Base-by-base conservation (phyloP, 2,329 filamentous ascomycete genomes). In the Hymenoscyphus repandus region DNA sequence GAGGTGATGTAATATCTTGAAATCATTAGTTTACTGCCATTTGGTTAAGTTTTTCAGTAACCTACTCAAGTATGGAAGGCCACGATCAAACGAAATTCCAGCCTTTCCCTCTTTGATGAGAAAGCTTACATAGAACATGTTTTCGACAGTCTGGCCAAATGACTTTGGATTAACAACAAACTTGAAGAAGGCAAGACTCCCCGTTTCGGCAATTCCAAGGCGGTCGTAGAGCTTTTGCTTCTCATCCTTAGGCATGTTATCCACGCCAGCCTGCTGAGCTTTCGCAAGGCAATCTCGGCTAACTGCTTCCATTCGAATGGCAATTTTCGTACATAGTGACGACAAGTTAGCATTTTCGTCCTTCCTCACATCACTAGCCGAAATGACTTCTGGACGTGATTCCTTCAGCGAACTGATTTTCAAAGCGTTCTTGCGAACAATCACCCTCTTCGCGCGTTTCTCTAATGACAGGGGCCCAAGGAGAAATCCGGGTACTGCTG, bases 111-210 rank as follows among this genome's bases (percentile, higher is more conserved):
- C 93, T 51, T 88, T 83, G 53, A 97, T 90, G 54, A 99, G 72
- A 64, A 99, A 99, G 66, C 89, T 95, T 60, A 96, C 81, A 66
- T 97, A 97, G 69, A 99, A 99, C 62, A 99, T 75, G 62, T 99
- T 99, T 67, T 99, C 93, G 6, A 99, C 84, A 0, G 90, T 96
- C 69, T 99, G 93, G 0, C 89, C 89, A 62, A 97, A 99, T 0
- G 90, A 95, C 36, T 74, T 74, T 0, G 93, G 93, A 61, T 99
- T 96, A 57, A 97, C 79, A 37, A 90, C 88, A 60, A 96, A 97
- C 47, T 86, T 83, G 67, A 96, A 86, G 11, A 96, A 70, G 45
- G 88, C 82, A 3, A 96, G 79, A 13, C 88, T 88, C 1, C 83
- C 84, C 2, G 83, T 82, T 15, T 77, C 74, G 11, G 82, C 78